Evolutionary conservation across 805 yeast species (phyloP), one percentile per base, ranked within the genome.

Genomic region (Debaryomyces prosopidis): DNA sequence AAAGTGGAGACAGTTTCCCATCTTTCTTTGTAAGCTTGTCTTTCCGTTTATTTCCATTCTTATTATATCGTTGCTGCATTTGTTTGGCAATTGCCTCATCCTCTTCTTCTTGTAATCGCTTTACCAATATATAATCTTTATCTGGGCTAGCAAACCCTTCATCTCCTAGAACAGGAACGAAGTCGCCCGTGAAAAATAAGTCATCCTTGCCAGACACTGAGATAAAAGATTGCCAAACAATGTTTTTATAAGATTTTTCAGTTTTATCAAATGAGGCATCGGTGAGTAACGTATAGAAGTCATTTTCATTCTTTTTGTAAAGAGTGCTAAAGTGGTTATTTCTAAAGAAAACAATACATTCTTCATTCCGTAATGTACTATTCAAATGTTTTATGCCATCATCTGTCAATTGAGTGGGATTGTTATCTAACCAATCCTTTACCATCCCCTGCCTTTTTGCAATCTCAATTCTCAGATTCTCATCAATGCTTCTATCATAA

Each of bases 251-350:
- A 11, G 58, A 47, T n/a, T 75, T 68, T 1, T 61, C 55, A 5
- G 20, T 17, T 30, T 51, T 50, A 34, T 73, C 69, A 55, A 81
- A 85, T 3, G 94, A 89, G 12, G 75, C 68, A 59, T 94, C 97
- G 1, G 94, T 87, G 2, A 87, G 84, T 20, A 92, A 69, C 4
- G 80, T 64, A 58, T 79, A 89, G 27, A 92, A 68, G 34, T 64
- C 74, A 36, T 58, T 54, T 44, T 74, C 73, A 23, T 71, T 72
- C 17, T 62, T 61, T 57, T 83, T 84, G 53, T 73, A 77, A 9
- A 91, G 60, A 0, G 97, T 89, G 51, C 79, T 79, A 65, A 88
- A 92, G 62, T 90, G 97, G 62, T 94, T 91, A 64, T 94, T 92
- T 58, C 97, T 76, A 69, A 91, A 94, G 49, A 92, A 78, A 0